Evolutionary conservation across 2,329 filamentous ascomycete species (phyloP), one percentile per base, ranked within the genome.

Genomic region (Sporothrix schenckii): DNA sequence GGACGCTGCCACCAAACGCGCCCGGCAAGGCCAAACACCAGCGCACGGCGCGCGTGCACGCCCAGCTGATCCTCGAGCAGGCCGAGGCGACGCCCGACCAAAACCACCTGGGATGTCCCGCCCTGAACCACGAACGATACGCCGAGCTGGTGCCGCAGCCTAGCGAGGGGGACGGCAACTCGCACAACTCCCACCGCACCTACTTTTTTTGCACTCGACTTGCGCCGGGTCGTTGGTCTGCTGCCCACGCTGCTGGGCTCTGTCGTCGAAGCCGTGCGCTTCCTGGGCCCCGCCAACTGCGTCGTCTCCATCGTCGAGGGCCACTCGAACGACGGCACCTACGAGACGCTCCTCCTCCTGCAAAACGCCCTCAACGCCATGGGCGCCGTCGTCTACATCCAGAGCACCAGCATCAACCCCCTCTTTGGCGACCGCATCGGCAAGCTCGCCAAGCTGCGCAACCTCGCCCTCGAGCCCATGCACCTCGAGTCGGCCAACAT

Each of bases 361-460:
- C 27, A 34, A 14, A 30, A 54, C 19, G n/a, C 16, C 11, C 30
- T 66, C 19, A 52, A 19, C 2, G n/a, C 19, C 63, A 21, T 54
- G n/a, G 63, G 63, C 50, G n/a, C 63, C 27, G 19, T 39, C n/a
- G 50, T 53, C 34, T 66, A 53, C 49, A 21, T 66, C 10, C 63
- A 66, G 49, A 27, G 49, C 49, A 66, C 30, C 63, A 19, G 13
- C 63, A 49, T 66, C 50, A 66, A 66, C 21, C 63, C 63, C 3
- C 63, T 49, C 9, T 14, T 53, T 5, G 63, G 63, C 34, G 63
- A 66, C 63, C 63, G 63, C 19, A 66, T 66, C 49, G 63, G 63
- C 63, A 66, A 66, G 30, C 63, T 66, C n/a, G 63, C 63, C 63
- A 66, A 66, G 63, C 63, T 66, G 49, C 49, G 63, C 21, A 66